These are phyloP conservation scores for Chondrus crispus DNA, from an alignment of 23 red algal species.

Conservation along the genomic window DNA sequence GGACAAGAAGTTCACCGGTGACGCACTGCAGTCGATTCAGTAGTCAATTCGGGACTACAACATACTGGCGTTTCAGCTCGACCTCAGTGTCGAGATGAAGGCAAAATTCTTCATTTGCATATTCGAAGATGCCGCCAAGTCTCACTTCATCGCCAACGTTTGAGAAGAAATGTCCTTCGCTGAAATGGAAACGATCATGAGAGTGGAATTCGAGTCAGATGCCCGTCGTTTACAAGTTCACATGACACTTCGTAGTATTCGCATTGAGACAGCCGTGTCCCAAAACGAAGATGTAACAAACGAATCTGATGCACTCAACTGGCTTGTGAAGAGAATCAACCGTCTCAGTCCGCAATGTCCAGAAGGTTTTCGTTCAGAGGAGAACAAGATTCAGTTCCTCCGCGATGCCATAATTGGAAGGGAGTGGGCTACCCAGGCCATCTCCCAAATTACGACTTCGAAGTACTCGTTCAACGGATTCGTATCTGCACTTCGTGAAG, in stretches of 20 bases:
- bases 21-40: neutral
- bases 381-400: neutral
- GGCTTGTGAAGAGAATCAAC: neutral
- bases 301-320: neutral
- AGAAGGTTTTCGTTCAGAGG: neutral
- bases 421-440: neutral
- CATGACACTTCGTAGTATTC: too few relatives aligned
- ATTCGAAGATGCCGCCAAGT: neutral
- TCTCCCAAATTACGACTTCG: neutral
- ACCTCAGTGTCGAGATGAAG: neutral
- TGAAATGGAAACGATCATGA: neutral
- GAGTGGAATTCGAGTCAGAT: neutral
- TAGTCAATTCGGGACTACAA: neutral
- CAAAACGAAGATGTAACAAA: neutral
- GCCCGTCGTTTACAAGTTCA: neutral
- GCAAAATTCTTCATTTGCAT: neutral
- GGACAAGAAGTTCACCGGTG: neutral
- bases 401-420: neutral
- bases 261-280: too few relatives aligned
- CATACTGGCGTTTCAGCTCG: neutral
- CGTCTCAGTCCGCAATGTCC: neutral
- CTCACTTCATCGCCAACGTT: constrained; percentile 34
- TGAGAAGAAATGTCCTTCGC: constrained; percentile 8
- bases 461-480: neutral
- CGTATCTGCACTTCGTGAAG: neutral